phyloP scores from a whole-genome alignment of 352 stramenopile species.

The Lagenidium giganteum region DNA sequence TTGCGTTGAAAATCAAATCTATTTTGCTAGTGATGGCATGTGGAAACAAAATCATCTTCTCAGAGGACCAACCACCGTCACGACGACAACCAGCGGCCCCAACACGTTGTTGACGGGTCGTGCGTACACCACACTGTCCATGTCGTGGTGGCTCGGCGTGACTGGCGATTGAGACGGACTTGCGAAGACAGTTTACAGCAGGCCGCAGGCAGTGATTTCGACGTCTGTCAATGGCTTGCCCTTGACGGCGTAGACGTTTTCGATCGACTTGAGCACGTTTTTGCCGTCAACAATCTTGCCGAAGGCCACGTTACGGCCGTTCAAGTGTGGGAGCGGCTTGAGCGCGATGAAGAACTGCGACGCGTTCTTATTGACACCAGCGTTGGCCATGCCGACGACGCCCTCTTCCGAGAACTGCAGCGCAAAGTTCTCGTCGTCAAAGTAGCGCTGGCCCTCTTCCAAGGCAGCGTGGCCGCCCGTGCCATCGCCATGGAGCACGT shows the following conservation, averaged over 20 bases:
- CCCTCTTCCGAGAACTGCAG: slow-evolving; percentile 82
- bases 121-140: too few relatives aligned
- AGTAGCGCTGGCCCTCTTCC: slow-evolving; percentile 61
- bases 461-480: slow-evolving; percentile 75
- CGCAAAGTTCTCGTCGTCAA: slow-evolving; percentile 85
- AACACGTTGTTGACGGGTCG: too few relatives aligned
- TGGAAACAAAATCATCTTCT: too few relatives aligned
- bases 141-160: too few relatives aligned
- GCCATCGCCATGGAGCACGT: slow-evolving; percentile 69
- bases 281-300: slow-evolving; percentile 84
- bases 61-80: too few relatives aligned
- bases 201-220: slow-evolving; percentile 71
- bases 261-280: slow-evolving; percentile 78
- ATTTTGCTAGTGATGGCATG: too few relatives aligned
- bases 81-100: too few relatives aligned
- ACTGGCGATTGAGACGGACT: slow-evolving; percentile 4
- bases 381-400: slow-evolving; percentile 97
- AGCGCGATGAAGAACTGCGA: slow-evolving; percentile 99
- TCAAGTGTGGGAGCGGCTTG: slow-evolving; percentile 74
- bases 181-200: slow-evolving; percentile 45
- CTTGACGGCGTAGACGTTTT: slow-evolving; percentile 79
- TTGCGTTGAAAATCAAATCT: too few relatives aligned
- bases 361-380: slow-evolving; percentile 96
- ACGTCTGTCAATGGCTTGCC: slow-evolving; percentile 78
- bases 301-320: slow-evolving; percentile 85